Evolutionary conservation across 2,329 filamentous ascomycete genomes (phyloP).

Genomic region (Septoria linicola): DNA sequence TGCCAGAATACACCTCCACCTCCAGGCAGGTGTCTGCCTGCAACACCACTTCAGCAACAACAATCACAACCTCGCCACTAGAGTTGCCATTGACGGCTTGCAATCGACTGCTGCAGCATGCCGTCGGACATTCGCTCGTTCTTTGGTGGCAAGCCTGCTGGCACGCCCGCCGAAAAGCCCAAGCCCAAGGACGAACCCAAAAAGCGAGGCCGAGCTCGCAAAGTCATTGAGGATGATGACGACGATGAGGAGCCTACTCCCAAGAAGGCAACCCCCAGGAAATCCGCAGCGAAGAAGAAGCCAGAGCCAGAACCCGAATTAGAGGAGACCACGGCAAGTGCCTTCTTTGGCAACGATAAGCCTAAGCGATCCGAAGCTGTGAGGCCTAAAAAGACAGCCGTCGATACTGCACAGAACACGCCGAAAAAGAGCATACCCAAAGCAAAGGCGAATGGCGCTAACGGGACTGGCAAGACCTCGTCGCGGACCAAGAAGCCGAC

Average conservation of each 20-base stretch:
- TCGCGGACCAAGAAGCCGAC: conserved; percentile 45
- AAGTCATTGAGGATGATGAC: conserved; percentile 78
- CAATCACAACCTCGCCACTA: neutral
- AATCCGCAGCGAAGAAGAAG: conserved; percentile 49
- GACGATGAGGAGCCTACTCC: conserved; percentile 48
- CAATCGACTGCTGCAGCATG: conserved; percentile 53
- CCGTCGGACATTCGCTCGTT: conserved; percentile 84
- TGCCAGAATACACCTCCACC: neutral
- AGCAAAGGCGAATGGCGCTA: conserved; percentile 38
- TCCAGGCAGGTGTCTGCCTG: neutral
- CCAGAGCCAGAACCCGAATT: conserved; percentile 28
- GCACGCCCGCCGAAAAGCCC: conserved; percentile 45
- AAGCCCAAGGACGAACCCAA: conserved; percentile 41
- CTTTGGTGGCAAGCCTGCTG: conserved; percentile 73
- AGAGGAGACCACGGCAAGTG: conserved; percentile 60
- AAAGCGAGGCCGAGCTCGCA: conserved; percentile 55
- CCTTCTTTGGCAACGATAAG: conserved; percentile 61
- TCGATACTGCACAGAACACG: conserved; percentile 36
- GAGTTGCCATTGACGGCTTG: neutral
- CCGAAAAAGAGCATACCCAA: conserved; percentile 41
- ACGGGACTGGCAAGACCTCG: conserved; percentile 40
- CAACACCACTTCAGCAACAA: neutral
- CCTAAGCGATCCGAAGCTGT: conserved; percentile 49
- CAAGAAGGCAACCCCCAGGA: conserved; percentile 49
- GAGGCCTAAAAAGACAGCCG: conserved; percentile 24